phyloP scores from a whole-genome alignment of 2,329 filamentous ascomycete species.

The Colletotrichum sp. region DNA sequence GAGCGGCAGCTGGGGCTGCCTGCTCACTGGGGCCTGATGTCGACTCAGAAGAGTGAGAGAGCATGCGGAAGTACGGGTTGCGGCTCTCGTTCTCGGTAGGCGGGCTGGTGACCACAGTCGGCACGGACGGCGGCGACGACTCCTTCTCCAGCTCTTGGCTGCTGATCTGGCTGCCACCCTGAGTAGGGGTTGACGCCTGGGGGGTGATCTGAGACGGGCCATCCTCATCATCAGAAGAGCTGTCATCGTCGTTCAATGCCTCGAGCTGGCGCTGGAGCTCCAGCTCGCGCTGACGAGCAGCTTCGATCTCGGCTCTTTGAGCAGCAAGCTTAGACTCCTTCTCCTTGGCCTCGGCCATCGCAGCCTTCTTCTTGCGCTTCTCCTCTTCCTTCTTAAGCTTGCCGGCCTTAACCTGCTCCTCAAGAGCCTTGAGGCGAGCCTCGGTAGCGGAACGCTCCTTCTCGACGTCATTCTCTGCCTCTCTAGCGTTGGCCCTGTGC shows the following conservation, averaged over 20 bases:
- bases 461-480: constrained; percentile 81
- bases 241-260: constrained; percentile 73
- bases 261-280: constrained; percentile 90
- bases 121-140: constrained; percentile 52
- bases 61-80: constrained; percentile 94
- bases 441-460: constrained; percentile 82
- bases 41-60: constrained; percentile 71
- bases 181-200: constrained; percentile 63
- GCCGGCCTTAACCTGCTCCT: constrained; percentile 91
- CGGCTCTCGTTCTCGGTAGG: constrained; percentile 78
- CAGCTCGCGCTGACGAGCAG: constrained; percentile 85
- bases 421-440: constrained; percentile 84
- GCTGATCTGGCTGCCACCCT: constrained; percentile 54
- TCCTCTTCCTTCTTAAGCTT: constrained; percentile 97
- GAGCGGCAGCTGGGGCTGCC: constrained; percentile 47
- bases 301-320: constrained; percentile 90
- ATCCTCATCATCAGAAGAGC: constrained; percentile 81
- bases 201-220: constrained; percentile 73
- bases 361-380: constrained; percentile 90
- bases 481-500: constrained; percentile 71
- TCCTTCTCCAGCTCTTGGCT: constrained; percentile 61
- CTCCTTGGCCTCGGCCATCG: constrained; percentile 83
- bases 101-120: constrained; percentile 57
- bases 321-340: constrained; percentile 85
- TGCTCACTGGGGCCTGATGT: constrained; percentile 48